Conservation (phyloP, 192 early-diverging fungal genomes). For the Umbelopsis sp. region DNA sequence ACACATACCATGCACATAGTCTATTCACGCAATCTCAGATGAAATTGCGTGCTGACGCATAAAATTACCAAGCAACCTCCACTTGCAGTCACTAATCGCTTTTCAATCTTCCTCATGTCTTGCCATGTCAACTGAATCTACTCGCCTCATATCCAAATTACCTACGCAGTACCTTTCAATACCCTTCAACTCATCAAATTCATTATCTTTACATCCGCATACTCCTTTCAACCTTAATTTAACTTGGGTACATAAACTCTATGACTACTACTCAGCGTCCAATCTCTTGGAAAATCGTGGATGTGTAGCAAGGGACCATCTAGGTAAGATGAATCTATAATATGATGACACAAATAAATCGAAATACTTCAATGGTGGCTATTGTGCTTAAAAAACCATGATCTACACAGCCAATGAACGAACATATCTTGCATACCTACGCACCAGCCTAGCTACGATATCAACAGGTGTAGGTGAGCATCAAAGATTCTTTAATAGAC, state of each 20-base stretch:
- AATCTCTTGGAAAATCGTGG: neutral
- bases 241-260: neutral
- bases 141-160: neutral
- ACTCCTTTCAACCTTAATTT: neutral
- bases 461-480: conserved; percentile 9
- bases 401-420: conserved; percentile 8
- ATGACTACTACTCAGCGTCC: neutral
- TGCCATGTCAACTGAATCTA: conserved; percentile 4
- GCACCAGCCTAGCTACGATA: neutral
- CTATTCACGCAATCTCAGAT: neutral
- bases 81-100: neutral
- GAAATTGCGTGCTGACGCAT: neutral
- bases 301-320: neutral
- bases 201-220: neutral
- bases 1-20: neutral
- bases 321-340: neutral
- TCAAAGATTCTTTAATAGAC: neutral
- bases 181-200: neutral
- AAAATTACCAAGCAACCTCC: neutral
- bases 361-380: too few species aligned
- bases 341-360: too few species aligned
- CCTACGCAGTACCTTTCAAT: neutral
- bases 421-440: neutral
- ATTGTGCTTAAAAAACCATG: too few species aligned
- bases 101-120: neutral